Percentiles rank a stretch among this genome's conserved stretches.
These are phyloP conservation scores for Phyllosticta citribraziliensis DNA, from an alignment of 2,329 filamentous ascomycete genomes.

Conservation along the genomic window DNA sequence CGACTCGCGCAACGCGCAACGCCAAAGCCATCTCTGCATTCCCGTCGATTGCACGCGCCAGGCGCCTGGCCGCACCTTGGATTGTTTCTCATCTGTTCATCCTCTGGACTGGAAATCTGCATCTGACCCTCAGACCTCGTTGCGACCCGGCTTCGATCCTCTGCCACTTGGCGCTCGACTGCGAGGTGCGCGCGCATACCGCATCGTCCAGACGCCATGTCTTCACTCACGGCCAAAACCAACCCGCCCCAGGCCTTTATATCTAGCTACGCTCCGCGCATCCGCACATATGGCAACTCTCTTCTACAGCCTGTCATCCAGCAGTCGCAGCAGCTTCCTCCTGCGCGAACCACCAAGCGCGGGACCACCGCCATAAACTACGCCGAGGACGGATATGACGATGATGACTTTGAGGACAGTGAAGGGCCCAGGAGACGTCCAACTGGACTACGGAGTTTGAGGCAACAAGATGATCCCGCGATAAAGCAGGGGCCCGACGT, in stretches of 20 bases:
- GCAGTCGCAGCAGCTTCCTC: constrained; percentile 54
- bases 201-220: constrained; percentile 23
- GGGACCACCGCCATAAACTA: constrained; percentile 97
- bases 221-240: constrained; percentile 29
- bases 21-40: no score
- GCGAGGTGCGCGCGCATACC: constrained; percentile 11
- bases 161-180: neutral
- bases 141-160: neutral
- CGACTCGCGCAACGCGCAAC: no score
- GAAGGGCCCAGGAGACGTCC: constrained; percentile 57
- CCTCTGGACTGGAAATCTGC: no score
- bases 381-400: constrained; percentile 89
- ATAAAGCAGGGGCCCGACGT: constrained; percentile 54
- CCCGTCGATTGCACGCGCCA: no score
- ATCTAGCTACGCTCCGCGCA: constrained; percentile 80
- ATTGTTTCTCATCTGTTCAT: no score
- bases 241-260: constrained; percentile 74
- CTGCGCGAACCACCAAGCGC: constrained; percentile 85
- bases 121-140: neutral
- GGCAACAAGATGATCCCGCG: constrained; percentile 53
- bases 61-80: no score
- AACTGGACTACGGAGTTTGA: constrained; percentile 73
- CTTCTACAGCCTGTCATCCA: constrained; percentile 78
- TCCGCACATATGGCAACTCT: constrained; percentile 86
- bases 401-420: constrained; percentile 65